Percentiles rank a stretch among this genome's conserved stretches.
These are phyloP conservation scores for Fusarium palustre DNA, from an alignment of 2,329 filamentous ascomycete genomes.

Conservation along the genomic window DNA sequence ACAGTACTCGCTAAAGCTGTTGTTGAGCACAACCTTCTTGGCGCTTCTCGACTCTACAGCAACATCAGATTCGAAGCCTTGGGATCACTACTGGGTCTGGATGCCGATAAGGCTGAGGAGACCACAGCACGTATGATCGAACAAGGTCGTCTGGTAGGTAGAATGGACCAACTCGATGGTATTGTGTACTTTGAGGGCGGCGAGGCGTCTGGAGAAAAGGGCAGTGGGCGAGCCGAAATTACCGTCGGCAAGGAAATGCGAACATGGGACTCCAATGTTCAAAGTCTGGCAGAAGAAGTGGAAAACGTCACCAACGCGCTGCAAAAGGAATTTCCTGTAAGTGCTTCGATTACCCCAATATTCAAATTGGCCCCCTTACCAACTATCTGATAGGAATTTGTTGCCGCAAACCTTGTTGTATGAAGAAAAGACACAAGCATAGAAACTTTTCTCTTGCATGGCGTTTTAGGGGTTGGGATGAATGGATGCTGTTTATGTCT, in stretches of 20 bases:
- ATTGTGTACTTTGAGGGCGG: conserved; percentile 87
- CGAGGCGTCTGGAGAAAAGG: conserved; percentile 76
- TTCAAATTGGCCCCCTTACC: conserved; percentile 6
- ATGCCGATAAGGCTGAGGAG: conserved; percentile 84
- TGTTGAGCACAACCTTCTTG: conserved; percentile 94
- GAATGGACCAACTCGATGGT: conserved; percentile 93
- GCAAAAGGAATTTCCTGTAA: conserved; percentile 80
- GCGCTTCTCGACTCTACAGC: conserved; percentile 80
- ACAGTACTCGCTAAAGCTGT: conserved; percentile 95
- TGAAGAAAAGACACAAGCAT: conserved; percentile 33
- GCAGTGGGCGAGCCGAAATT: conserved; percentile 73
- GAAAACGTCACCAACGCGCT: conserved; percentile 86
- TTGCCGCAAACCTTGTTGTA: conserved; percentile 63
- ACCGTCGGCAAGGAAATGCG: conserved; percentile 77
- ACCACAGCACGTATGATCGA: conserved; percentile 97
- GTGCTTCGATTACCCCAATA: conserved; percentile 29
- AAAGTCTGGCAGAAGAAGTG: conserved; percentile 87
- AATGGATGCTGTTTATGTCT: conserved; percentile 31
- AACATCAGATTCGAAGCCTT: conserved; percentile 83
- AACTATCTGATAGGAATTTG: conserved; percentile 61
- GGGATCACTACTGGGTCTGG: conserved; percentile 80
- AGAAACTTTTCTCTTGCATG: conserved; percentile 39
- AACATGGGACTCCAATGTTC: conserved; percentile 90
- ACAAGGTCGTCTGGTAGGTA: conserved; percentile 86
- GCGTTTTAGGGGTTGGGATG: conserved; percentile 40